Base-by-base conservation (phyloP, 352 stramenopile genomes). In the Phytophthora cryptogea region DNA sequence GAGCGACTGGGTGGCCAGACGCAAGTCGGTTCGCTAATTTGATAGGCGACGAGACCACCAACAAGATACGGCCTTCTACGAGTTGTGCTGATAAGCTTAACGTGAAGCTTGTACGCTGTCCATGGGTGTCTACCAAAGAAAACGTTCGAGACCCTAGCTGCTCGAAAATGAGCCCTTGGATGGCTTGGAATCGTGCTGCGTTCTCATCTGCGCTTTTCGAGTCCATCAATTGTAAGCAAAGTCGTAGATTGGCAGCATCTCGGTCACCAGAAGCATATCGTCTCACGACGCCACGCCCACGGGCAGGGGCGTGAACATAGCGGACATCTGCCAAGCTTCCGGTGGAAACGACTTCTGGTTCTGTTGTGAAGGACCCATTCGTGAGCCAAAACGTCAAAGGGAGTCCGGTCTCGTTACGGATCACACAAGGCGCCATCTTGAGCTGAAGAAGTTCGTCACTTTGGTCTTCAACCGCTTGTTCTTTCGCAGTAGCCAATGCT, bases 101-200 rank as follows among this genome's bases (percentile, higher is more conserved):
- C 13, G 59, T 73, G 33, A 81, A 91, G 42, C 61, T 82, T 5
- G 85, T 88, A n/a, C 74, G 46, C 17, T 76, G 68, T 8, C 76
- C 76, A 8, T 66, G 59, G 1, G 65, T 70, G 40, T 92, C 80
- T 1, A 91, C 54, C 4, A 94, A 64, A 44, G 78, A 66, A 53
- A 90, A 87, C 10, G 78, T 81, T 37, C 82, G 83, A 26, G 74
- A 78, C 0, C 83, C 83, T 1, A 94, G 42, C 37, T 92, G 80
- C 55, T 94, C 83, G 48, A 92, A 89, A 55, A 90, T 85, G 20
- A 94, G 86, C n/a, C 77, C 82, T 66, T 85, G 68, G n/a, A 94
- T 70, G 6, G 86, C 77, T 56, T 87, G 76, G 45, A 89, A 92
- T 26, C 68, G 54, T 6, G 63, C 53, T 31, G 20, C 23, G 36